Evolutionary conservation across 139 green algal species (phyloP), one percentile per base, ranked within the genome.

Genomic region (Pseudopediastrum boryanum): DNA sequence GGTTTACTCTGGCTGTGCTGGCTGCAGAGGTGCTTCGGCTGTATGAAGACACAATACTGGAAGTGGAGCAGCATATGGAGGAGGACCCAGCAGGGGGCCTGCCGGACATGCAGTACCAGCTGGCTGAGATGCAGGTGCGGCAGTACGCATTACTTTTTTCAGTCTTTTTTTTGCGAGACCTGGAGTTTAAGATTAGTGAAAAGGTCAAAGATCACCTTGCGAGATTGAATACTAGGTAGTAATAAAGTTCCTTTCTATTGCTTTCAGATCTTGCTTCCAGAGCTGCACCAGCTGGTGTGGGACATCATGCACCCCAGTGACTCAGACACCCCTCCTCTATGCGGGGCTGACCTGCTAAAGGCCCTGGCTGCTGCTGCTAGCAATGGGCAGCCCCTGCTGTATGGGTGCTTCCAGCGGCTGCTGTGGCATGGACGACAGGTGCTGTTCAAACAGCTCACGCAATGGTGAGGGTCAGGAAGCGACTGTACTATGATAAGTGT

Each of bases 351-450:
- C 33, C 61, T 97, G 69, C 81, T 96, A 77, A 63, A 61, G 4
- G n/a, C 85, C 10, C 80, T 98, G 67, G 73, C 85, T 23, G 63
- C 44, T 3, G 80, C 33, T 19, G 79, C 83, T 7, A 77, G 78
- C 25, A 89, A 82, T 68, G 94, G 94, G n/a, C 38, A 89, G 51
- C 94, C 93, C 1, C 63, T 72, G n/a, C 71, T 98, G 76, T 85
- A 96, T 42, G 85, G 89, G 6, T 90, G 81, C 61, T 72, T 93
- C 51, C 56, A 74, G 67, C 87, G 94, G 6, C 85, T 98, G 56
- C 81, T 94, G 42, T 98, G 94, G 94, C 92, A 98, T 85, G 94
- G 87, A 88, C 87, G 96, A 71, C 90, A 96, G 71, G 89, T 94
- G 38, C 66, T 98, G 56, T 90, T 93, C 77, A 87, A 90, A 77